Conservation (phyloP, 176 grass and related monocot genomes). For the Triticum dicoccoides region DNA sequence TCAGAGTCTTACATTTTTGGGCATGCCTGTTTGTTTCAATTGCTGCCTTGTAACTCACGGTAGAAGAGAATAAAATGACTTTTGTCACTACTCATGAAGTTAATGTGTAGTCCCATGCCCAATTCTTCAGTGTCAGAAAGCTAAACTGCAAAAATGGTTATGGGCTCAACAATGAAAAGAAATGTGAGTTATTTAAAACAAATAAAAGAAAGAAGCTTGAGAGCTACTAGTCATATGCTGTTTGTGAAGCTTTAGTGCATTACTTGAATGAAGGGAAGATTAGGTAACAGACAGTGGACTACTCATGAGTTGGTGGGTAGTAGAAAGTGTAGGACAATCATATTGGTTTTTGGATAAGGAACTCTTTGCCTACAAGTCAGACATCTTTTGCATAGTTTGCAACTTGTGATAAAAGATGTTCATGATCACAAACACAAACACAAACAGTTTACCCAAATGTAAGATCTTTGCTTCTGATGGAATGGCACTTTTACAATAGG, state of each 20-base stretch:
- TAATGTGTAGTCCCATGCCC: background rate
- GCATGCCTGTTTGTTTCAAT: conserved; percentile 8
- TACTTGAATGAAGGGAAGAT: conserved; percentile 16
- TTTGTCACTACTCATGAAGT: conserved; percentile 1
- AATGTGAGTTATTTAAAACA: conserved; percentile 3
- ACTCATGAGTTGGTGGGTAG: conserved; percentile 33
- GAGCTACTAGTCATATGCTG: conserved; percentile 13
- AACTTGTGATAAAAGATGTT: conserved; percentile 19
- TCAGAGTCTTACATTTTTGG: background rate
- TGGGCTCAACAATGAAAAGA: conserved; percentile 7
- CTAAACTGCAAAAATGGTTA: background rate
- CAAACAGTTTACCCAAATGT: background rate
- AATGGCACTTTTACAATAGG: background rate
- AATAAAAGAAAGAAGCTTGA: conserved; percentile 21
- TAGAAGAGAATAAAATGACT: background rate
- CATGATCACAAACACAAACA: background rate
- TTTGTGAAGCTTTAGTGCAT: conserved; percentile 9
- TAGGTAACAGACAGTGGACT: conserved; percentile 31
- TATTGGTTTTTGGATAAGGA: conserved; percentile 26
- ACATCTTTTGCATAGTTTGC: conserved; percentile 18
- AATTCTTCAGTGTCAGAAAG: background rate
- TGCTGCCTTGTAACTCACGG: conserved; percentile 17
- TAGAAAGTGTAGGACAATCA: conserved; percentile 22
- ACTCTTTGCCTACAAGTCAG: background rate
- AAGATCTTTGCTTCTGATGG: conserved; percentile 15